Percentiles rank a stretch among this genome's conserved stretches.
These are phyloP conservation scores for Paecilomyces sp. DNA, from an alignment of 2,329 filamentous ascomycete genomes.

Conservation along the genomic window DNA sequence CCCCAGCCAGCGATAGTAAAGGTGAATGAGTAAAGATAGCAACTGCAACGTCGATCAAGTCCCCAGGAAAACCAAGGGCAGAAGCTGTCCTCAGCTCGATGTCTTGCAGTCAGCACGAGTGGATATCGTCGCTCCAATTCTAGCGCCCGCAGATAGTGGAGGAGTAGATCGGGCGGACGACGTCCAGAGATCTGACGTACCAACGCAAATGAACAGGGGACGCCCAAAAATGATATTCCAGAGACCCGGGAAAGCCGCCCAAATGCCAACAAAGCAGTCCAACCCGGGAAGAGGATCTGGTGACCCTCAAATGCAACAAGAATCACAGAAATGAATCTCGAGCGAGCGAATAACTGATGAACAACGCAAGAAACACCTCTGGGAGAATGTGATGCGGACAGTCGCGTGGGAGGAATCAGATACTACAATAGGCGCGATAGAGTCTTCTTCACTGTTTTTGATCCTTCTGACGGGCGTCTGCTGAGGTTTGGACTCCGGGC, in stretches of 20 bases:
- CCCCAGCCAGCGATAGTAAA: not conserved
- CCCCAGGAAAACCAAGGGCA: not conserved
- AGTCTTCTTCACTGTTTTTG: not conserved
- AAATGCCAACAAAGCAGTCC: slow-evolving; percentile 1
- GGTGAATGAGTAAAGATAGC: not conserved
- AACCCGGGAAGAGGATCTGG: not conserved
- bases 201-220: not conserved
- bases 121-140: not conserved
- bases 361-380: not conserved
- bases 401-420: not conserved
- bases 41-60: not conserved
- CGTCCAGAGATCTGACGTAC: not conserved
- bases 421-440: not conserved
- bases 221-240: not conserved
- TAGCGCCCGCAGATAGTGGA: not conserved
- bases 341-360: not conserved
- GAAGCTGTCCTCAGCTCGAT: not conserved
- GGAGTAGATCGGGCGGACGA: not conserved
- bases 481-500: not conserved
- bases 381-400: not conserved
- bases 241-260: not conserved
- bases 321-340: not conserved
- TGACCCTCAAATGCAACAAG: not conserved
- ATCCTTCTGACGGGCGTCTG: not conserved
- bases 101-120: not conserved